A percentile compares a stretch with the other conserved stretches of the same genome.
These are phyloP conservation scores for Metschnikowia arizonensis DNA, from an alignment of 805 yeast species.

Conservation along the genomic window DNA sequence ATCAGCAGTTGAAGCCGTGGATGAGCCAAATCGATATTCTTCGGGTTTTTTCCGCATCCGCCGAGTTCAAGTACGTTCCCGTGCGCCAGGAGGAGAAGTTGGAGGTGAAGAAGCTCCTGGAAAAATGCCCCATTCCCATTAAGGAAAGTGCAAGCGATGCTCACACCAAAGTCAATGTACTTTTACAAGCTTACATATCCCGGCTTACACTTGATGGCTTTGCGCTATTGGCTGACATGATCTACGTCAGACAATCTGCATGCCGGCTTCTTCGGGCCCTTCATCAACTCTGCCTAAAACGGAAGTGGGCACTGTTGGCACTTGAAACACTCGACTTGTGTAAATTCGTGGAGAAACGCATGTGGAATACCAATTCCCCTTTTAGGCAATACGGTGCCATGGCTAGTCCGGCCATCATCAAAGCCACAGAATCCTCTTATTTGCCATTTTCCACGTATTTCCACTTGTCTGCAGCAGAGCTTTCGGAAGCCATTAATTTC, in stretches of 20 bases:
- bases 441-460: constrained; percentile 82
- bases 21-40: constrained; percentile 69
- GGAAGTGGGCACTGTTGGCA: constrained; percentile 67
- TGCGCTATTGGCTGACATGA: constrained; percentile 90
- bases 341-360: constrained; percentile 72
- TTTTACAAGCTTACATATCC: constrained; percentile 86
- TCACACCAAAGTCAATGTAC: constrained; percentile 69
- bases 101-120: constrained; percentile 66
- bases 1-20: constrained; percentile 58
- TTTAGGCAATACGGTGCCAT: constrained; percentile 68
- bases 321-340: constrained; percentile 58
- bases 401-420: constrained; percentile 69
- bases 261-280: constrained; percentile 84
- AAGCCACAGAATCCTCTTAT: constrained; percentile 72
- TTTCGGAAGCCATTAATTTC: constrained; percentile 75
- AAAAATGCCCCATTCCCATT: constrained; percentile 81
- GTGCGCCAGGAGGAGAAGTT: constrained; percentile 80
- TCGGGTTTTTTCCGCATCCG: constrained; percentile 71
- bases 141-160: constrained; percentile 69
- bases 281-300: constrained; percentile 66
- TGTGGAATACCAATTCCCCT: constrained; percentile 86
- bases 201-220: constrained; percentile 74
- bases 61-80: constrained; percentile 80
- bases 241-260: constrained; percentile 88
- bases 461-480: constrained; percentile 64